A percentile compares a stretch with the other conserved stretches of the same genome.
These are phyloP conservation scores for Salvia splendens DNA, from an alignment of 257 asterid species.

Conservation along the genomic window DNA sequence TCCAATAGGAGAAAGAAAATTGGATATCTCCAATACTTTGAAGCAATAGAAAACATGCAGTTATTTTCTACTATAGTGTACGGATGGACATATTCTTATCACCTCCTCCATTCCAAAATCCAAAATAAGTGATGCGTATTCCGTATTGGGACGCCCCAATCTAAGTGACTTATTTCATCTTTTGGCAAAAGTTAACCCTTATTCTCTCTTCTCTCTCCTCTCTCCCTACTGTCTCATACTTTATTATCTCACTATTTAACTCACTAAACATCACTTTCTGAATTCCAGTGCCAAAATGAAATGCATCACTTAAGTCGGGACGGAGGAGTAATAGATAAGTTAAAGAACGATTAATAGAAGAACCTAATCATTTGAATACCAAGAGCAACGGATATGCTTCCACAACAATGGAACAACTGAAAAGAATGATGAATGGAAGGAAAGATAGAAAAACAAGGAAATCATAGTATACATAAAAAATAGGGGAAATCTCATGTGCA, in stretches of 20 bases:
- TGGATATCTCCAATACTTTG: neutral
- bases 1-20: neutral
- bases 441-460: slow-evolving; percentile 14
- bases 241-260: no score
- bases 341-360: neutral
- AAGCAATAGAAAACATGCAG: neutral
- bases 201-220: no score
- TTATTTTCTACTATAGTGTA: neutral
- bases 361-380: neutral
- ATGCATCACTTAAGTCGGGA: no score
- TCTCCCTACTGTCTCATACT: no score
- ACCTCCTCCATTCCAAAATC: no score
- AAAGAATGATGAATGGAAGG: neutral
- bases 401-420: neutral
- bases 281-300: no score
- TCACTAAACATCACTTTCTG: no score
- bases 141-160: no score
- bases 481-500: slow-evolving; percentile 28
- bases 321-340: neutral
- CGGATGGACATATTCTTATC: neutral
- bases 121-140: no score
- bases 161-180: no score
- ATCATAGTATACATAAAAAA: slow-evolving; percentile 20
- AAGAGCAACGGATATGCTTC: neutral
- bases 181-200: no score